Base-by-base conservation (phyloP, 2,329 filamentous ascomycete species). In the Pseudogymnoascus verrucosus region DNA sequence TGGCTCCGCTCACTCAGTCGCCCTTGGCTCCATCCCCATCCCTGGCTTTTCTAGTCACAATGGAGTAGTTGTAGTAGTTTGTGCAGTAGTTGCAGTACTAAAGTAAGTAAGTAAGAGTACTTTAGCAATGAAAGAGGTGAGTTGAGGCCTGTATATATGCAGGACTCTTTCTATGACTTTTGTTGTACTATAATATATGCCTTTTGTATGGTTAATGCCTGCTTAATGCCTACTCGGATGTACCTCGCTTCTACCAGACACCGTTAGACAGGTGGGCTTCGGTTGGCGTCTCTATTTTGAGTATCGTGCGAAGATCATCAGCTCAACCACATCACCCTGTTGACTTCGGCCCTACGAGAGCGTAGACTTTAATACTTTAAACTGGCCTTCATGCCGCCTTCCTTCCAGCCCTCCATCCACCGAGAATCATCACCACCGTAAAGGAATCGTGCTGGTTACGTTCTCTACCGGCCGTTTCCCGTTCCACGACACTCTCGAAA, bases 231-330 rank as follows among this genome's bases (percentile, higher is more conserved):
- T 51, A 23, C 23, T n/a, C 44, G 5, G 10, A 57, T 34, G 28
- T 57, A 57, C 28, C 28, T 57, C 51, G 51, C 51, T 57, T 57
- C 51, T 57, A 34, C 51, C 51, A 57, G 19, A 57, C n/a, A 16
- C 16, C 51, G 51, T 57, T 57, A 57, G 51, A 57, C 11, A 57
- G 51, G 51, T 57, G 51, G 51, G 10, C 51, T 57, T 57, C 51
- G 51, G 51, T 57, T 57, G 51, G 28, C 51, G 51, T 57, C 51
- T 31, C 51, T 57, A 57, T 57, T 57, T 57, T 57, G 51, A 57
- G 51, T 57, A 57, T 57, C 51, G 51, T n/a, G 26, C 12, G 10
- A 34, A 57, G 51, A 57, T 57, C 47, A 57, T 57, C 51, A 57
- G 51, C 51, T 57, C 51, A 57, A 57, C 26, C 51, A 57, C 51